Conservation (phyloP, 495 filamentous ascomycete species). For the Penicillium atrosanguineum region DNA sequence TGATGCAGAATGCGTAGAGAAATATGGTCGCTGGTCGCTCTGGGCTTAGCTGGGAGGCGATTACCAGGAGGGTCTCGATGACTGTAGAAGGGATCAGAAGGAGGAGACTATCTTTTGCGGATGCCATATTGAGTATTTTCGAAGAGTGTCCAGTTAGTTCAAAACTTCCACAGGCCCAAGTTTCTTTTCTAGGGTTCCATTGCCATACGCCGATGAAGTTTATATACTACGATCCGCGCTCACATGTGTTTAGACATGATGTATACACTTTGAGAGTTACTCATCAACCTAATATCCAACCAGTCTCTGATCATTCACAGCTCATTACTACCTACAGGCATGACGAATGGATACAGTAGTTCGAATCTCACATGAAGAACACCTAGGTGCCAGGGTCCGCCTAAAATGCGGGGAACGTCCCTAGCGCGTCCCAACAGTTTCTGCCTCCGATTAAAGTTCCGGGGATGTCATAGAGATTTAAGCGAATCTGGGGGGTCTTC, state of each 20-base stretch:
- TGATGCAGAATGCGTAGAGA: slow-evolving; percentile 15
- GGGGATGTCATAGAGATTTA: neutral
- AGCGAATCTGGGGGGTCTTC: neutral
- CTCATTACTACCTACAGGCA: neutral
- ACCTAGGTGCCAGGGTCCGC: neutral
- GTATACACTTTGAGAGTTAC: too few relatives aligned
- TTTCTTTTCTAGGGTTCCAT: neutral
- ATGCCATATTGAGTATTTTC: slow-evolving; percentile 2
- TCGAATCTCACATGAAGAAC: slow-evolving; percentile 11
- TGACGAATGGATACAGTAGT: slow-evolving; percentile 1
- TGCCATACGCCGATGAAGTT: too few relatives aligned
- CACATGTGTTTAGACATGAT: too few relatives aligned
- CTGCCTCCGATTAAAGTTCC: neutral
- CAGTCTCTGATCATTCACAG: neutral
- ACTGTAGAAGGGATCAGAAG: slow-evolving; percentile 7
- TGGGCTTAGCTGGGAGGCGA: slow-evolving; percentile 1
- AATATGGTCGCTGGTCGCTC: slow-evolving; percentile 12
- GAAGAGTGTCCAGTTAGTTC: neutral
- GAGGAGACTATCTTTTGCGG: slow-evolving; percentile 5
- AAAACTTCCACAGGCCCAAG: too few relatives aligned
- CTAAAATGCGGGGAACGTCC: slow-evolving; percentile 12
- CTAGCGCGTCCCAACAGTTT: slow-evolving; percentile 13
- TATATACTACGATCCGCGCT: too few relatives aligned
- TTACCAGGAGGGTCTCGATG: slow-evolving; percentile 7
- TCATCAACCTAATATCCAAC: too few relatives aligned